Evolutionary conservation across 768 basidiomycete species (phyloP).

Genomic region (Amanita exitialis): DNA sequence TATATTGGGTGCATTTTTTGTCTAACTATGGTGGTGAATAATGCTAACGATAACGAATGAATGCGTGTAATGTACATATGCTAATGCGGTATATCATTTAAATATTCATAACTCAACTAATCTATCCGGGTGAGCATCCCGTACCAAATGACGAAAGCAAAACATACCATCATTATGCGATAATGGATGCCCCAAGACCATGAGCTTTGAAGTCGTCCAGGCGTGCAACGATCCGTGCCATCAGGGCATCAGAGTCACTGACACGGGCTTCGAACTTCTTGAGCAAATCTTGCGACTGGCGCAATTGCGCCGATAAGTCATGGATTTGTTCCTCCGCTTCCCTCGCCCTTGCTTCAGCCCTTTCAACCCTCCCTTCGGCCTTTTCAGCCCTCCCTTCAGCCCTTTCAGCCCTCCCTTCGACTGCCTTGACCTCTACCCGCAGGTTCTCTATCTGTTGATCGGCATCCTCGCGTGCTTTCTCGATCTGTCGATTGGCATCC

Average conservation of each 20-base stretch:
- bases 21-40: no score
- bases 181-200: background rate
- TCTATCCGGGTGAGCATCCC: no score
- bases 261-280: background rate
- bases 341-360: background rate
- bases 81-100: no score
- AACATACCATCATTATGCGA: background rate
- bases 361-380: background rate
- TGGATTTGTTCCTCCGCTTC: background rate
- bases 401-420: no score
- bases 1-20: no score
- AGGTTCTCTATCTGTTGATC: no score
- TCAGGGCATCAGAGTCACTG: background rate
- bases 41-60: no score
- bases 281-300: background rate
- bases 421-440: background rate
- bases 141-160: background rate
- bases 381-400: background rate
- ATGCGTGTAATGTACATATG: no score
- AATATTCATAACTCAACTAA: no score
- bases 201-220: background rate
- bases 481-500: background rate
- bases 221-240: background rate
- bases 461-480: background rate
- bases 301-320: background rate